A percentile compares a stretch with the other conserved stretches of the same genome.
Evolutionary conservation across 2,329 filamentous ascomycete genomes (phyloP).

Genomic region (Aspergillus ustus): DNA sequence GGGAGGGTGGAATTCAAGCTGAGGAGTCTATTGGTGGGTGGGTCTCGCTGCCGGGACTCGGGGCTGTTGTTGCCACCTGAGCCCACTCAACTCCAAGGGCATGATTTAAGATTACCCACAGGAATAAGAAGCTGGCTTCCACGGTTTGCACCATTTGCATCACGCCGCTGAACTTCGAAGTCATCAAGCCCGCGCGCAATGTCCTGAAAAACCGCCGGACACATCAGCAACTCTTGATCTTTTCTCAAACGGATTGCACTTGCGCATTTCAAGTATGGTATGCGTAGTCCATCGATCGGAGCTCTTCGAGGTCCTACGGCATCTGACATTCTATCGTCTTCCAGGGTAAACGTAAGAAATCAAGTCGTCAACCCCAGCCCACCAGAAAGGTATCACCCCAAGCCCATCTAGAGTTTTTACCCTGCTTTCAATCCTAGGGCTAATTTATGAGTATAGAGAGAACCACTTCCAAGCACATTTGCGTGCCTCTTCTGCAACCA

Average conservation of each 20-base stretch:
- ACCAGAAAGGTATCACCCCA: slow-evolving; percentile 72
- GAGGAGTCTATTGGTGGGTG: too few species aligned
- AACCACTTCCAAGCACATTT: slow-evolving; percentile 71
- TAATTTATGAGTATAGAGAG: slow-evolving; percentile 39
- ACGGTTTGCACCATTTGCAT: background rate
- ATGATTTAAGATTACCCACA: background rate
- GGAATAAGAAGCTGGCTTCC: background rate
- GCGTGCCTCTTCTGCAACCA: slow-evolving; percentile 98
- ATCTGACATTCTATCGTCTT: background rate
- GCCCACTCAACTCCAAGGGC: too few species aligned
- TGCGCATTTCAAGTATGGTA: slow-evolving; percentile 12
- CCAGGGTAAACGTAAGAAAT: slow-evolving; percentile 90
- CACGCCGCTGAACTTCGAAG: background rate
- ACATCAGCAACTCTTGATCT: background rate
- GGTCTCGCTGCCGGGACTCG: too few species aligned
- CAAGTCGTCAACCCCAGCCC: slow-evolving; percentile 77
- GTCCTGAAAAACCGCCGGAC: background rate
- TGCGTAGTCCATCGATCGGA: background rate
- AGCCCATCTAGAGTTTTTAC: background rate
- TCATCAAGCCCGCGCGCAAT: background rate
- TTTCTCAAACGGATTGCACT: background rate
- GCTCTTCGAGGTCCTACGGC: too few species aligned
- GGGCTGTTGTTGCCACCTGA: too few species aligned
- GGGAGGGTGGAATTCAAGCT: too few species aligned
- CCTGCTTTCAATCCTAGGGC: background rate